These are phyloP conservation scores for Tolypocladium sp. DNA, from an alignment of 2,329 filamentous ascomycete species.

Conservation along the genomic window DNA sequence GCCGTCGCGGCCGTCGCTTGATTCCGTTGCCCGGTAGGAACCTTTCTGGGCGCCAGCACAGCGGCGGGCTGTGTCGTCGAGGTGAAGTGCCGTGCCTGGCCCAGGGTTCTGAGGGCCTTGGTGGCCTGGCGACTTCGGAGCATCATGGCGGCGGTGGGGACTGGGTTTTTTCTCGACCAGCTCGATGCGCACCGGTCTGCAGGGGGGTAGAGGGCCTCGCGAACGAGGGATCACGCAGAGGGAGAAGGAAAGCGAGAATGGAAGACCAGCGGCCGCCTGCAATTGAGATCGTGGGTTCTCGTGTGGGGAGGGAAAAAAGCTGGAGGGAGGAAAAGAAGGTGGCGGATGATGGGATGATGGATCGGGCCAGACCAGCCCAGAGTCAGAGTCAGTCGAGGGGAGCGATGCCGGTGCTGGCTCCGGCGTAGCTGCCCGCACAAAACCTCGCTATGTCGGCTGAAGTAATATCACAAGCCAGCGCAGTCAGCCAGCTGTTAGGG, in stretches of 20 bases:
- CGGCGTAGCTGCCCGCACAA: neutral
- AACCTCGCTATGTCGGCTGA: neutral
- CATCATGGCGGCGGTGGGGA: conserved; percentile 25
- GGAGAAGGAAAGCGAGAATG: too few relatives aligned
- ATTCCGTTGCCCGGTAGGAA: conserved; percentile 31
- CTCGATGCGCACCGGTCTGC: neutral
- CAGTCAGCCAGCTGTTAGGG: neutral
- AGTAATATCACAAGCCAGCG: neutral
- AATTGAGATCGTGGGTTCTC: neutral
- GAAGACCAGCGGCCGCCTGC: neutral
- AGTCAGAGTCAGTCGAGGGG: neutral
- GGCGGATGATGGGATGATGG: neutral
- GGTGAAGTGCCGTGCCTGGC: conserved; percentile 30
- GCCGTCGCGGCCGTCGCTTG: conserved; percentile 40
- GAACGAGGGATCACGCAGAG: neutral
- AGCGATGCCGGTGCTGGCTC: neutral
- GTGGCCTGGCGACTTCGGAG: conserved; percentile 38
- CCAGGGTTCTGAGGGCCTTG: conserved; percentile 36
- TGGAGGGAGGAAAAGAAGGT: neutral
- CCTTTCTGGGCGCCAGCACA: conserved; percentile 28
- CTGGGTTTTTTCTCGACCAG: neutral
- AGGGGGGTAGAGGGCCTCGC: neutral
- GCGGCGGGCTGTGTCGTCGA: conserved; percentile 26
- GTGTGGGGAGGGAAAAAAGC: neutral
- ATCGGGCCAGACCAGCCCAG: neutral